Base-by-base conservation (phyloP, 768 basidiomycete species). In the Phylloporus sp. region DNA sequence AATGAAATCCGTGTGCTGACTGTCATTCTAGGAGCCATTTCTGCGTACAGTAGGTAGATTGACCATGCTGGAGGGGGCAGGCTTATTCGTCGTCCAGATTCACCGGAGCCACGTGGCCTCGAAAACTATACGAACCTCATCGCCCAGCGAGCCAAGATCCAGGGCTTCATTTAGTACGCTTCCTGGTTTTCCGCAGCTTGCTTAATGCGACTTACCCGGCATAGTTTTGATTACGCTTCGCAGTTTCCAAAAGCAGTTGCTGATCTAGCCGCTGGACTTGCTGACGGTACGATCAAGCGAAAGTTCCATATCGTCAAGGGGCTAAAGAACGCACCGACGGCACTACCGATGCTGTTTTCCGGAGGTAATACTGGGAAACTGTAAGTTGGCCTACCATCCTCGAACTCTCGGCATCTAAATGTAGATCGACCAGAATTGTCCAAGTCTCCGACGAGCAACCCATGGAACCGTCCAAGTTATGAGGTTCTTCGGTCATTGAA, bases 291-390 rank as follows among this genome's bases (percentile, higher is more conserved):
- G n/a, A 66, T 94, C 48, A 85, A 90, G 62, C 74, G 84, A 14
- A 85, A 82, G 54, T 90, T 86, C 67, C 89, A 92, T 58, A 67
- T 92, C 31, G 78, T 91, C 1, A 72, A 86, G 41, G 88, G 88
- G 3, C 65, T 90, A 35, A 80, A 87, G 54, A 78, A 82, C 42
- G 86, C 86, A 14, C 85, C 88, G 1, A 69, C 71, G 17, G 77
- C 84, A n/a, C 65, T 91, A 34, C 78, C 75, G 1, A 62, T 89
- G 71, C 67, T 94, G 10, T 93, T 81, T 68, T 76, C 67, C 11
- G 90, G 90, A 22, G 83, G 72, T 3, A 92, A 92, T 59, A 83
- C 76, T 0, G 90, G 90, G 32, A 91, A 93, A 69, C 60, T 92
- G 75, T 74, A n/a, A 50, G 63, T 54, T 11, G 21, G 21, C 24